These are phyloP conservation scores for Penicillium argentinense DNA, from an alignment of 495 filamentous ascomycete species.

Conservation along the genomic window DNA sequence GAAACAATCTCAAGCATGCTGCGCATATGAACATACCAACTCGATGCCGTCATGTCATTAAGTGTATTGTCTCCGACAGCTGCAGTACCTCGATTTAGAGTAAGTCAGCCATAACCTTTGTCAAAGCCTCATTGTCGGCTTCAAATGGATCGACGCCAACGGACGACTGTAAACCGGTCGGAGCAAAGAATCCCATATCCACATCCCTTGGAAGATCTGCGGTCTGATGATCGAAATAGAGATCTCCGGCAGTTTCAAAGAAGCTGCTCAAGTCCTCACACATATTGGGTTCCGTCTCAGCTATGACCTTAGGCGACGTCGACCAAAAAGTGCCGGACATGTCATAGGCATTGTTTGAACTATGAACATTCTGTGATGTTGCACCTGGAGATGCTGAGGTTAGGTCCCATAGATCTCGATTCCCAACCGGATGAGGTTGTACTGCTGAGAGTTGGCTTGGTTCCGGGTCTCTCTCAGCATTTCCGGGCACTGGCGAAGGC, in stretches of 20 bases:
- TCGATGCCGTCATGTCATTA: no score
- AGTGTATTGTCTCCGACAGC: background rate
- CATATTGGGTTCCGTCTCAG: slow-evolving; percentile 20
- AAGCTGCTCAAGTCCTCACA: slow-evolving; percentile 46
- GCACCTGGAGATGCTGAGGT: background rate
- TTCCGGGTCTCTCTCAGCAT: background rate
- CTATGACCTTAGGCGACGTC: slow-evolving; percentile 10
- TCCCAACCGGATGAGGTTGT: background rate
- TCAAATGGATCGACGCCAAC: slow-evolving; percentile 33
- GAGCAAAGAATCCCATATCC: slow-evolving; percentile 12
- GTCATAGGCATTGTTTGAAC: slow-evolving; percentile 7
- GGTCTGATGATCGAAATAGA: slow-evolving; percentile 34
- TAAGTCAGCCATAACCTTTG: slow-evolving; percentile 41
- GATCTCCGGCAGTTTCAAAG: slow-evolving; percentile 43
- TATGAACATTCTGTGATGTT: slow-evolving; percentile 6
- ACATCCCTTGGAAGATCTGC: slow-evolving; percentile 8
- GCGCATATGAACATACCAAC: no score
- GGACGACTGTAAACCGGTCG: slow-evolving; percentile 2
- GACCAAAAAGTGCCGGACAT: slow-evolving; percentile 24
- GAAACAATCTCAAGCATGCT: no score
- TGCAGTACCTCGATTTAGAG: slow-evolving; percentile 13
- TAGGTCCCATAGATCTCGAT: background rate
- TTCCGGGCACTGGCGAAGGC: background rate
- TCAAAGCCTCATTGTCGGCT: slow-evolving; percentile 43
- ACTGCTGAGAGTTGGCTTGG: background rate